A percentile compares a stretch with the other conserved stretches of the same genome.
Evolutionary conservation across 164 flowering plant genomes (phyloP).

Genomic region (Brasenia schreberi): DNA sequence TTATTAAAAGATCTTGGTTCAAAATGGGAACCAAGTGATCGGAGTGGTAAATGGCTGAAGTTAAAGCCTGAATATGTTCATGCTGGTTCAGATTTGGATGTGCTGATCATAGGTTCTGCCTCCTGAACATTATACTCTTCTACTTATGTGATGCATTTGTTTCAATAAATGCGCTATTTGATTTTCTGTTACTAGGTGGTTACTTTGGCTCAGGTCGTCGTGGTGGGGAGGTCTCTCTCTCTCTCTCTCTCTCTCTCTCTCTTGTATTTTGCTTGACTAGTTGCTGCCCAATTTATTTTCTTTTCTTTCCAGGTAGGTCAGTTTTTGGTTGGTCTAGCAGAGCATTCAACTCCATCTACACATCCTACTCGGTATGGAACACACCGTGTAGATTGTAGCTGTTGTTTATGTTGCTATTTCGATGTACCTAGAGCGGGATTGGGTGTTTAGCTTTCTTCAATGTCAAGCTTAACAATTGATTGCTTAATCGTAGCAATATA

Average conservation of each 20-base stretch:
- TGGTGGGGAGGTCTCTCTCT: constrained; percentile 67
- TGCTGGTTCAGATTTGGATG: constrained; percentile 88
- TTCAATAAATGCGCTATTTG: not conserved
- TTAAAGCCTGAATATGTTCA: constrained; percentile 87
- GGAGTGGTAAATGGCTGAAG: constrained; percentile 96
- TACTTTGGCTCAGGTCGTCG: constrained; percentile 96
- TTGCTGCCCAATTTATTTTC: not conserved
- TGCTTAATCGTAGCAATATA: no score
- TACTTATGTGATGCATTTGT: not conserved
- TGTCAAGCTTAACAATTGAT: no score
- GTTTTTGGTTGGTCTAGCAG: constrained; percentile 91
- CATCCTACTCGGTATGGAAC: constrained; percentile 52
- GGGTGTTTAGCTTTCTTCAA: no score
- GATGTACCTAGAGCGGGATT: no score
- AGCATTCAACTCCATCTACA: constrained; percentile 39
- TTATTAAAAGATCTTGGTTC: constrained; percentile 85
- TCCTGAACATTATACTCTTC: not conserved
- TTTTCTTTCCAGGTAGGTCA: constrained; percentile 59
- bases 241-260: not conserved
- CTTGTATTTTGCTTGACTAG: constrained; percentile 1
- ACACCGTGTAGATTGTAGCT: no score
- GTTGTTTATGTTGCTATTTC: no score
- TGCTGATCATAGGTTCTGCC: constrained; percentile 66
- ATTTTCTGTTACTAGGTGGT: constrained; percentile 44
- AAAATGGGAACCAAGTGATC: constrained; percentile 98